Percentiles rank a stretch among this genome's conserved stretches.
Evolutionary conservation across 192 early-diverging fungal species (phyloP).

Genomic region (Spizellomyces sp.): DNA sequence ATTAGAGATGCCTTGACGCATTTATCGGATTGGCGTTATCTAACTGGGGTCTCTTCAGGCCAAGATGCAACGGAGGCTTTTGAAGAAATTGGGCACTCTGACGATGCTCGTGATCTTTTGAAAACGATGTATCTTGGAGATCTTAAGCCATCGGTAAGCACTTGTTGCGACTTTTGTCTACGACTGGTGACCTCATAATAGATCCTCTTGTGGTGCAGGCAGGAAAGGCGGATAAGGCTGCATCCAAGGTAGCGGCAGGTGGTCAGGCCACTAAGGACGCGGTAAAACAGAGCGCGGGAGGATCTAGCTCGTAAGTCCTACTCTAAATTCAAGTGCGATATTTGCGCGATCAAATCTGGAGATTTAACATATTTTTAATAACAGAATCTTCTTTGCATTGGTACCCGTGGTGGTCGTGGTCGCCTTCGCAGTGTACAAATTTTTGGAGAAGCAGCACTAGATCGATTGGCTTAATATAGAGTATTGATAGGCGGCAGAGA

Average conservation of each 20-base stretch:
- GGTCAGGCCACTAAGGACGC: conserved; percentile 10
- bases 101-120: conserved; percentile 89
- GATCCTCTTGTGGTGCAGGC: not conserved
- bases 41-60: conserved; percentile 25
- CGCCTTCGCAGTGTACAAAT: conserved; percentile 58
- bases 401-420: conserved; percentile 55
- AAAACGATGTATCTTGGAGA: conserved; percentile 75
- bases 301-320: not conserved
- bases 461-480: no score
- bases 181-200: not conserved
- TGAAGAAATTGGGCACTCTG: conserved; percentile 96
- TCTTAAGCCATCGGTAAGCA: conserved; percentile 39
- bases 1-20: conserved; percentile 1
- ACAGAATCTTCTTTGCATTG: conserved; percentile 39
- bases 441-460: conserved; percentile 26
- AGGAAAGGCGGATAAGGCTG: not conserved
- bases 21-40: no score
- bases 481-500: no score
- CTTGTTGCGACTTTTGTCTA: not conserved
- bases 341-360: not conserved
- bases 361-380: not conserved
- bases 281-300: not conserved
- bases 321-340: not conserved
- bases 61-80: conserved; percentile 89
- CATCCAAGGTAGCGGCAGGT: not conserved